phyloP scores from a whole-genome alignment of 768 basidiomycete genomes.

The Termitomyces sp. region DNA sequence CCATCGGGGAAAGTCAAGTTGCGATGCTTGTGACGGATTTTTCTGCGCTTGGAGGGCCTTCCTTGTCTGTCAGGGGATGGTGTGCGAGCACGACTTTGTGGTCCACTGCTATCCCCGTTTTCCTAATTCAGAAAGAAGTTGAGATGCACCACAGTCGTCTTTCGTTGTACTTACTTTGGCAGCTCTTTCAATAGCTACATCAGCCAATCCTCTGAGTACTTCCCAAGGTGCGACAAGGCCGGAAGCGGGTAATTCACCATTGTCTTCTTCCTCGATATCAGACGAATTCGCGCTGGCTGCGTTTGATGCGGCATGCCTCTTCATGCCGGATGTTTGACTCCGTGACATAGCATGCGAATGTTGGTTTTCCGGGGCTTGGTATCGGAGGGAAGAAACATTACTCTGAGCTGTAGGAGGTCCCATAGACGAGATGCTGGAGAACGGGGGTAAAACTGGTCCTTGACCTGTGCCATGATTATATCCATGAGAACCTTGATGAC shows the following conservation, averaged over 20 bases:
- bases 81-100: slow-evolving; percentile 69
- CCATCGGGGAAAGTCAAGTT: slow-evolving; percentile 74
- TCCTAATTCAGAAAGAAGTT: slow-evolving; percentile 39
- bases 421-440: slow-evolving; percentile 63
- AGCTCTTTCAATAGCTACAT: slow-evolving; percentile 75
- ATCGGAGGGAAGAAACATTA: slow-evolving; percentile 57
- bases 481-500: slow-evolving; percentile 31
- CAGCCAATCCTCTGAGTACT: slow-evolving; percentile 73
- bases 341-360: slow-evolving; percentile 26
- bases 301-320: slow-evolving; percentile 61
- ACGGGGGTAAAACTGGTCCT: slow-evolving; percentile 60
- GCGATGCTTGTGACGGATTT: slow-evolving; percentile 59
- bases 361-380: slow-evolving; percentile 40
- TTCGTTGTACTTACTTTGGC: slow-evolving; percentile 49
- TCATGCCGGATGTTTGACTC: slow-evolving; percentile 39
- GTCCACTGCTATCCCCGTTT: slow-evolving; percentile 71
- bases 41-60: slow-evolving; percentile 67
- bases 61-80: slow-evolving; percentile 66
- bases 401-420: slow-evolving; percentile 35
- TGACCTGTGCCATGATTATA: slow-evolving; percentile 30
- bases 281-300: slow-evolving; percentile 78
- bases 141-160: slow-evolving; percentile 2
- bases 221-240: slow-evolving; percentile 87
- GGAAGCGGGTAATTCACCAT: slow-evolving; percentile 71
- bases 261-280: slow-evolving; percentile 79